Evolutionary conservation across 2,329 filamentous ascomycete species (phyloP).

Genomic region (Akanthomyces uredinophilus): DNA sequence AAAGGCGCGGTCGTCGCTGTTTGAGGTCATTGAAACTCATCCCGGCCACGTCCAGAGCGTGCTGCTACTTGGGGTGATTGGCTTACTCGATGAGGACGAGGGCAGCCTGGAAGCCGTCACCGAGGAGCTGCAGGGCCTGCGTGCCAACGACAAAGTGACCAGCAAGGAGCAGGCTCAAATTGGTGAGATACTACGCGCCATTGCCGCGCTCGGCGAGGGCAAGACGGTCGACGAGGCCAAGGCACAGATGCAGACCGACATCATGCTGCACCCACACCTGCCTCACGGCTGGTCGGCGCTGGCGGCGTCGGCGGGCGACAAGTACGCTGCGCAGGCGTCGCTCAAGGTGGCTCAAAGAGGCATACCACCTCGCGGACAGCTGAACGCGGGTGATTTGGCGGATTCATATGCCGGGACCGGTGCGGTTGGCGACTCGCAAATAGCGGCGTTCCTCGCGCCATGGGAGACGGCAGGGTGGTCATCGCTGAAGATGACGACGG

Average conservation of each 20-base stretch:
- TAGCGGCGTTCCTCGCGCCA: constrained; percentile 72
- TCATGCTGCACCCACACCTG: constrained; percentile 76
- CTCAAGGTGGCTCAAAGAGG: constrained; percentile 70
- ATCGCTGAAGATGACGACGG: constrained; percentile 37
- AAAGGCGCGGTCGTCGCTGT: constrained; percentile 72
- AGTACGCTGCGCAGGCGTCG: constrained; percentile 68
- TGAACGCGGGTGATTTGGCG: constrained; percentile 66
- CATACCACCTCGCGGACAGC: constrained; percentile 64
- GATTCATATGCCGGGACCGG: constrained; percentile 70
- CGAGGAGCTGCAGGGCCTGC: constrained; percentile 68
- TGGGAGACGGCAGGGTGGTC: constrained; percentile 68
- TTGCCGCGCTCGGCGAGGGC: constrained; percentile 55
- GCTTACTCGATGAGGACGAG: constrained; percentile 71
- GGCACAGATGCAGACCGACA: constrained; percentile 65
- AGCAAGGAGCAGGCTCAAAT: constrained; percentile 63
- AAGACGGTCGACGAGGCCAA: constrained; percentile 47
- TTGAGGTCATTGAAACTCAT: constrained; percentile 69
- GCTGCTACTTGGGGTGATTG: constrained; percentile 77
- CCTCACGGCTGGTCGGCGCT: constrained; percentile 78
- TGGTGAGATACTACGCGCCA: constrained; percentile 68
- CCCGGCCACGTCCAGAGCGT: constrained; percentile 75
- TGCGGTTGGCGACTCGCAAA: constrained; percentile 67
- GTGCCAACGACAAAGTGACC: constrained; percentile 60
- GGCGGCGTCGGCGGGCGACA: constrained; percentile 51
- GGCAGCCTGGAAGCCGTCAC: constrained; percentile 77